Evolutionary conservation across 2,329 filamentous ascomycete genomes (phyloP).

Genomic region (Aschersonia sp.): DNA sequence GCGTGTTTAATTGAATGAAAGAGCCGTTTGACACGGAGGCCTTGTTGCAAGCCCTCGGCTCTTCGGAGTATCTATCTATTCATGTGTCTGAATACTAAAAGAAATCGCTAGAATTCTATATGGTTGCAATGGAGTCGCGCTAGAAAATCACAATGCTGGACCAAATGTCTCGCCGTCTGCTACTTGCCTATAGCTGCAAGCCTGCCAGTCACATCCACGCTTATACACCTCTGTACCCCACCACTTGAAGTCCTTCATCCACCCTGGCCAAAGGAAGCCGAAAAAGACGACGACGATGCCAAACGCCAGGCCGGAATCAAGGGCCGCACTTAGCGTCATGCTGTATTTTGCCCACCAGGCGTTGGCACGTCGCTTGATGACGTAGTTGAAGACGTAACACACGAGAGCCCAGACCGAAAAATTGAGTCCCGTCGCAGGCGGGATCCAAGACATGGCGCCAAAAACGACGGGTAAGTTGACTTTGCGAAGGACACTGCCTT

Average conservation of each 20-base stretch:
- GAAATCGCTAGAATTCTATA: too few species aligned
- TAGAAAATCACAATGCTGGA: conserved; percentile 22
- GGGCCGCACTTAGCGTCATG: conserved; percentile 72
- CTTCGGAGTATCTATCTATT: background rate
- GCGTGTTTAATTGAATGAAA: too few species aligned
- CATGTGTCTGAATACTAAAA: background rate
- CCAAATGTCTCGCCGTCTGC: conserved; percentile 52
- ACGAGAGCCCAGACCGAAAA: conserved; percentile 80
- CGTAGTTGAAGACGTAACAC: conserved; percentile 72
- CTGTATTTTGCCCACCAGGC: conserved; percentile 88
- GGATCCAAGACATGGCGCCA: conserved; percentile 74
- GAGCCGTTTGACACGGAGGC: too few species aligned
- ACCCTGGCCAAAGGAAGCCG: conserved; percentile 68
- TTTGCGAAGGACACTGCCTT: conserved; percentile 52
- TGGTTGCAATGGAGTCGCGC: too few species aligned
- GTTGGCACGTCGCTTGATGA: conserved; percentile 51
- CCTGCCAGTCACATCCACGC: conserved; percentile 72
- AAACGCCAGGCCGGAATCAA: conserved; percentile 72
- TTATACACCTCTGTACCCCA: conserved; percentile 85
- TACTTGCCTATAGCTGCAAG: conserved; percentile 56
- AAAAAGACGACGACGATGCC: conserved; percentile 78
- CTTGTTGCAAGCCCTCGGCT: too few species aligned
- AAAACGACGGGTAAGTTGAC: conserved; percentile 76
- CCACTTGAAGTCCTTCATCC: conserved; percentile 62
- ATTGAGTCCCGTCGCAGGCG: conserved; percentile 74